Conservation (phyloP, 202 grass and related monocot species). For the Musa balbisiana region DNA sequence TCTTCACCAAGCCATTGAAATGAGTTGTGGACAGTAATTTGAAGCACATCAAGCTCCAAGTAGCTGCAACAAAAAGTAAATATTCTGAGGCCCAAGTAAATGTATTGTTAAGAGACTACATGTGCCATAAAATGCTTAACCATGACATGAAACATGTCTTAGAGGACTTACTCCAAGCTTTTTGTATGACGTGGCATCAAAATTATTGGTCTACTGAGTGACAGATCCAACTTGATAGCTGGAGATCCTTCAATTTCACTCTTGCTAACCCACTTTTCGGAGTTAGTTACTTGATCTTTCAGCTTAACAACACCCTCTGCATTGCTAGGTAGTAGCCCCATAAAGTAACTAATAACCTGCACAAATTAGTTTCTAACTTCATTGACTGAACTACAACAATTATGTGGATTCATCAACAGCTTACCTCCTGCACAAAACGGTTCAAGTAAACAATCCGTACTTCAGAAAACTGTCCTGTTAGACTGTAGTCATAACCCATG, state of each 20-base stretch:
- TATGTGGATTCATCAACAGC: constrained; percentile 21
- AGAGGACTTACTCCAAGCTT: constrained; percentile 60
- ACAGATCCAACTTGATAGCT: constrained; percentile 83
- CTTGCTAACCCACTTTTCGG: constrained; percentile 91
- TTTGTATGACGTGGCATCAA: constrained; percentile 74
- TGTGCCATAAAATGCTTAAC: not conserved
- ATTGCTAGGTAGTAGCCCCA: constrained; percentile 84
- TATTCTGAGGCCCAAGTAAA: not conserved
- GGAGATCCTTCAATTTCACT: constrained; percentile 87
- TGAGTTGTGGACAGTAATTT: constrained; percentile 76
- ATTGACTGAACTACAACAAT: constrained; percentile 3
- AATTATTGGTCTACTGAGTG: constrained; percentile 90
- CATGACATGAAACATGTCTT: not conserved
- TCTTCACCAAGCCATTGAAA: constrained; percentile 89
- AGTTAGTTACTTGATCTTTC: constrained; percentile 74
- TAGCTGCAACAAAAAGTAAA: constrained; percentile 46
- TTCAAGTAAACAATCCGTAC: constrained; percentile 98
- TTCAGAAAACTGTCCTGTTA: constrained; percentile 81
- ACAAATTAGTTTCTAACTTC: not conserved
- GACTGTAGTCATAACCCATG: constrained; percentile 92
- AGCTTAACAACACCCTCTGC: constrained; percentile 62
- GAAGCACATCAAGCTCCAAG: constrained; percentile 86
- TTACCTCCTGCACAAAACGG: constrained; percentile 98
- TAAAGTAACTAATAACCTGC: constrained; percentile 82
- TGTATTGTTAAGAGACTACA: not conserved